These are phyloP conservation scores for Metarhizium anisopliae DNA, from an alignment of 2,329 filamentous ascomycete genomes.

Conservation along the genomic window DNA sequence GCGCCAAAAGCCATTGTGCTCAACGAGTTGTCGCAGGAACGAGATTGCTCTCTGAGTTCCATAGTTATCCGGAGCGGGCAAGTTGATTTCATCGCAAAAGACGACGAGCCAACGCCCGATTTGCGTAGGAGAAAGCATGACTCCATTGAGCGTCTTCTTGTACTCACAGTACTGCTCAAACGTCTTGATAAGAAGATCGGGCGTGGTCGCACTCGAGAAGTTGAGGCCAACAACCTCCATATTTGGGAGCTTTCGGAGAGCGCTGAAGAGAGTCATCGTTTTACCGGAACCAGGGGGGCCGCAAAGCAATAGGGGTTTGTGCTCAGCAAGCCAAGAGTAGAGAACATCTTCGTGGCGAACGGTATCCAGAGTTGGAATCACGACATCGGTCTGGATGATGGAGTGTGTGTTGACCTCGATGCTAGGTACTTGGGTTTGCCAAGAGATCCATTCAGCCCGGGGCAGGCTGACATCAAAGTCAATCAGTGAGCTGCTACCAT, in stretches of 20 bases:
- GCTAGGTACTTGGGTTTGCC: slow-evolving; percentile 89
- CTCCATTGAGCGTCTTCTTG: slow-evolving; percentile 94
- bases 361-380: slow-evolving; percentile 95
- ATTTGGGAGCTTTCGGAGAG: slow-evolving; percentile 89
- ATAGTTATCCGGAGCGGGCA: slow-evolving; percentile 95
- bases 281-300: slow-evolving; percentile 98
- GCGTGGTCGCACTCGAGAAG: slow-evolving; percentile 97
- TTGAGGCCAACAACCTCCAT: slow-evolving; percentile 99
- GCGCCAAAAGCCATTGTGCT: slow-evolving; percentile 98
- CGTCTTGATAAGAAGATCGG: slow-evolving; percentile 95
- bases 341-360: slow-evolving; percentile 97
- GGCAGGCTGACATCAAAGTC: slow-evolving; percentile 90
- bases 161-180: slow-evolving; percentile 99
- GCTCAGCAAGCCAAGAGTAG: slow-evolving; percentile 98
- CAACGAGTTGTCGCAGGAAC: slow-evolving; percentile 92
- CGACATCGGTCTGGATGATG: slow-evolving; percentile 93
- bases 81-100: slow-evolving; percentile 99
- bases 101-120: slow-evolving; percentile 97
- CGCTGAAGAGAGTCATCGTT: slow-evolving; percentile 99
- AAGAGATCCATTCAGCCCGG: slow-evolving; percentile 79
- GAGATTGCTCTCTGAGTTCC: slow-evolving; percentile 95
- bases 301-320: slow-evolving; percentile 93
- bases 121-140: slow-evolving; percentile 90
- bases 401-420: slow-evolving; percentile 98
- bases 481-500: slow-evolving; percentile 76